phyloP scores from a whole-genome alignment of 2,329 filamentous ascomycete species.

The Sporothrix mexicana region DNA sequence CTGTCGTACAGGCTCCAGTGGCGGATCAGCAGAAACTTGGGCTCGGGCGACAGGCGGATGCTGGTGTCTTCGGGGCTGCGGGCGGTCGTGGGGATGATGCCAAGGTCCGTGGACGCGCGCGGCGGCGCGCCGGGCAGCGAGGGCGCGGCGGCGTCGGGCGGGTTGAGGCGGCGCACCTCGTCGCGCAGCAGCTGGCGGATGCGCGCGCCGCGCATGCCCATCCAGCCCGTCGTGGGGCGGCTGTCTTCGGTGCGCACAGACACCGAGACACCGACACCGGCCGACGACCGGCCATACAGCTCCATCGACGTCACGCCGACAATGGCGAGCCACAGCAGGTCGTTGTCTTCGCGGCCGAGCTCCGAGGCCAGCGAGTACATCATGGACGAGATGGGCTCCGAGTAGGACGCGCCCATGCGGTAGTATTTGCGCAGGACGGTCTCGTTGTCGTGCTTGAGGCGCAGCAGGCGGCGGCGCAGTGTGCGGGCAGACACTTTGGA shows the following conservation, averaged over 20 bases:
- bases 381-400: conserved; percentile 92
- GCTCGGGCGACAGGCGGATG: conserved; percentile 91
- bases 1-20: conserved; percentile 99
- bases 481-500: conserved; percentile 68
- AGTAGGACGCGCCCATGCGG: conserved; percentile 83
- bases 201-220: conserved; percentile 79
- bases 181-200: conserved; percentile 87
- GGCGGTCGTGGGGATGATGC: conserved; percentile 88
- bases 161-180: conserved; percentile 92
- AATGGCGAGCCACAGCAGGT: conserved; percentile 92
- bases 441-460: conserved; percentile 79
- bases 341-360: conserved; percentile 94
- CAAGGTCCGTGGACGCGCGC: conserved; percentile 67
- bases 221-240: conserved; percentile 71
- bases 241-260: conserved; percentile 58
- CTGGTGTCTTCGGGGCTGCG: conserved; percentile 88
- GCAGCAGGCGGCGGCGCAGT: conserved; percentile 74
- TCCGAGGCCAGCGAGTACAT: conserved; percentile 95
- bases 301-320: conserved; percentile 95
- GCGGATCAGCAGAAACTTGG: conserved; percentile 86
- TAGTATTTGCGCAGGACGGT: conserved; percentile 81
- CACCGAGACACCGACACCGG: conserved; percentile 71
- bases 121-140: conserved; percentile 53
- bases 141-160: conserved; percentile 61
- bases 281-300: conserved; percentile 83